Conservation (phyloP, 805 yeast genomes). For the Cyberlindnera meyerae region DNA sequence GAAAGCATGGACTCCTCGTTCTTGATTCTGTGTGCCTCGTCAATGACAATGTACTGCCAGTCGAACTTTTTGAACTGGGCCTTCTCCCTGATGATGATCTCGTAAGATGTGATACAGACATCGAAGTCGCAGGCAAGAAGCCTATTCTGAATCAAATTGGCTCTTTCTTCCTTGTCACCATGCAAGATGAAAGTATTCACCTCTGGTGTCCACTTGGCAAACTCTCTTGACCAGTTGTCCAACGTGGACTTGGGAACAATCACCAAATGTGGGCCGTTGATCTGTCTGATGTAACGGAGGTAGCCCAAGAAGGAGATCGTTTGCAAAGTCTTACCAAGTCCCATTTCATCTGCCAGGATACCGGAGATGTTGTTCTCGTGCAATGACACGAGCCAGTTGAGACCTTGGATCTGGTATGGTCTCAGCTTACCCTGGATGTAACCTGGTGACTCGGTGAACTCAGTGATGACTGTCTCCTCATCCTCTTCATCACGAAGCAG, state of each 20-base stretch:
- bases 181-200: conserved; percentile 64
- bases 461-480: conserved; percentile 38
- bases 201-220: conserved; percentile 76
- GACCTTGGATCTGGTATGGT: conserved; percentile 75
- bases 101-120: conserved; percentile 58
- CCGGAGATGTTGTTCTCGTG: conserved; percentile 68
- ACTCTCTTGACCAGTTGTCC: conserved; percentile 78
- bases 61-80: conserved; percentile 57
- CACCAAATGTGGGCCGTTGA: conserved; percentile 69
- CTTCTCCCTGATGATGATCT: conserved; percentile 73
- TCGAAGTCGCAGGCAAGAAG: conserved; percentile 62
- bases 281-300: conserved; percentile 53
- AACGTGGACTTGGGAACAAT: conserved; percentile 77
- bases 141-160: conserved; percentile 44
- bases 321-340: conserved; percentile 76
- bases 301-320: conserved; percentile 69
- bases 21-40: conserved; percentile 80
- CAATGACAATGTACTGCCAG: conserved; percentile 76
- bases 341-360: conserved; percentile 84
- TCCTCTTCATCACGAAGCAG: conserved; percentile 51
- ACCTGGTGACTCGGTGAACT: conserved; percentile 81
- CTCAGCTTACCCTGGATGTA: conserved; percentile 61
- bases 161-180: conserved; percentile 69
- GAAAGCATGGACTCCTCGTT: conserved; percentile 59
- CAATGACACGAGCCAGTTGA: conserved; percentile 71